These are phyloP conservation scores for Pinus tabuliformis DNA, from an alignment of 75 land plant species.

Conservation along the genomic window DNA sequence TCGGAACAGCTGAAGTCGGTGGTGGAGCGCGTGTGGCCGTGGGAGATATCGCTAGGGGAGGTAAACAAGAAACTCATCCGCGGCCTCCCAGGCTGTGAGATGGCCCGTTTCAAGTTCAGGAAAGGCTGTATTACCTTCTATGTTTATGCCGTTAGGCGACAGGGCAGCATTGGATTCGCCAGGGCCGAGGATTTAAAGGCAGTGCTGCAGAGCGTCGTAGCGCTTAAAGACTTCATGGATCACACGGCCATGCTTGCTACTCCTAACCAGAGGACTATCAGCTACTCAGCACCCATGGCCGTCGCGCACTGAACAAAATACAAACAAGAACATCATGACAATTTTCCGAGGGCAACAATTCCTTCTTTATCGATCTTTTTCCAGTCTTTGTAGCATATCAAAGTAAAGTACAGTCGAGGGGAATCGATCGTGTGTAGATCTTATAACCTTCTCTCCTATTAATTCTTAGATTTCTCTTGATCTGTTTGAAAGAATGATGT, in stretches of 20 bases:
- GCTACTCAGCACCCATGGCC: constrained; percentile 31
- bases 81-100: constrained; percentile 49
- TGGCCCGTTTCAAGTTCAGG: constrained; percentile 74
- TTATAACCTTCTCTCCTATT: no score
- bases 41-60: constrained; percentile 59
- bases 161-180: constrained; percentile 34
- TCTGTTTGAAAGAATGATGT: no score
- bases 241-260: constrained; percentile 78
- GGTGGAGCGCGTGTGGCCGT: constrained; percentile 56
- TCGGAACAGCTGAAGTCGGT: constrained; percentile 36
- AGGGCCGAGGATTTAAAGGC: constrained; percentile 52
- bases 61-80: constrained; percentile 61
- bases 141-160: constrained; percentile 55
- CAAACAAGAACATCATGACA: no score
- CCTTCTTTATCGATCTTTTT: no score
- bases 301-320: constrained; percentile 29
- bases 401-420: no score
- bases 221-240: constrained; percentile 66
- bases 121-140: constrained; percentile 71
- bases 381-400: no score
- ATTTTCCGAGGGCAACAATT: no score
- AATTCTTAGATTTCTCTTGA: no score
- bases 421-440: no score
- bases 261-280: constrained; percentile 56
- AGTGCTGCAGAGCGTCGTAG: constrained; percentile 48